Evolutionary conservation across 768 basidiomycete species (phyloP).

Genomic region (Pleurotus tuber-regium): DNA sequence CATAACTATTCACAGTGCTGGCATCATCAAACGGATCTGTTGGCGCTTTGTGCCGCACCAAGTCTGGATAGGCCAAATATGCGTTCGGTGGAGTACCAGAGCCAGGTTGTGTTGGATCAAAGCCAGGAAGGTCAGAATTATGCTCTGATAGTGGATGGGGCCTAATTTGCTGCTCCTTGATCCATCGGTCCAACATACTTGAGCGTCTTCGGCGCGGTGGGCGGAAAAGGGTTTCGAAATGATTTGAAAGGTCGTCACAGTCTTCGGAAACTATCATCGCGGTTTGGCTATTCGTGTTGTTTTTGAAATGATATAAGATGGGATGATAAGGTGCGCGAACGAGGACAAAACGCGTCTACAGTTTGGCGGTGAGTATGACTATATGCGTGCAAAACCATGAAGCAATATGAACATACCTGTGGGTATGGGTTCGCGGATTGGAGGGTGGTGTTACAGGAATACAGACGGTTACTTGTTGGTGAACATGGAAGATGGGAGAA

Average conservation of each 20-base stretch:
- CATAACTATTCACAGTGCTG: conserved; percentile 42
- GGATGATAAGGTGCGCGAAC: not conserved
- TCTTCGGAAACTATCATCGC: conserved; percentile 42
- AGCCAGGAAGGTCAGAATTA: not conserved
- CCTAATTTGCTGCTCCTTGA: conserved; percentile 42
- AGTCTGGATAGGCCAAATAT: conserved; percentile 42
- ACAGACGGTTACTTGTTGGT: not conserved
- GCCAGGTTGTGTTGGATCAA: conserved; percentile 15
- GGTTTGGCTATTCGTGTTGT: not conserved
- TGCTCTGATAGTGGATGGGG: conserved; percentile 13
- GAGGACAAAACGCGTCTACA: conserved; percentile 5
- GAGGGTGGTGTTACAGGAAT: not conserved
- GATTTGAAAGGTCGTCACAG: conserved; percentile 48
- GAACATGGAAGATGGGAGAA: conserved; percentile 9
- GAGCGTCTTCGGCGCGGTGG: conserved; percentile 39
- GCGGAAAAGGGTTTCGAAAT: conserved; percentile 26
- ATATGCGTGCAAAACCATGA: not conserved
- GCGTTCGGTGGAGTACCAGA: conserved; percentile 31
- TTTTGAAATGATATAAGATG: not conserved
- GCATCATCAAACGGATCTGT: conserved; percentile 24
- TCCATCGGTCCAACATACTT: conserved; percentile 55
- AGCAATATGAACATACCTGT: not conserved
- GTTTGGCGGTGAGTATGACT: not conserved
- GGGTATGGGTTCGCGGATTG: not conserved
- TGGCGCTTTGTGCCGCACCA: conserved; percentile 22